A percentile compares a stretch with the other conserved stretches of the same genome.
phyloP scores from a whole-genome alignment of 2,329 filamentous ascomycete species.

The Colletotrichum somersetense region DNA sequence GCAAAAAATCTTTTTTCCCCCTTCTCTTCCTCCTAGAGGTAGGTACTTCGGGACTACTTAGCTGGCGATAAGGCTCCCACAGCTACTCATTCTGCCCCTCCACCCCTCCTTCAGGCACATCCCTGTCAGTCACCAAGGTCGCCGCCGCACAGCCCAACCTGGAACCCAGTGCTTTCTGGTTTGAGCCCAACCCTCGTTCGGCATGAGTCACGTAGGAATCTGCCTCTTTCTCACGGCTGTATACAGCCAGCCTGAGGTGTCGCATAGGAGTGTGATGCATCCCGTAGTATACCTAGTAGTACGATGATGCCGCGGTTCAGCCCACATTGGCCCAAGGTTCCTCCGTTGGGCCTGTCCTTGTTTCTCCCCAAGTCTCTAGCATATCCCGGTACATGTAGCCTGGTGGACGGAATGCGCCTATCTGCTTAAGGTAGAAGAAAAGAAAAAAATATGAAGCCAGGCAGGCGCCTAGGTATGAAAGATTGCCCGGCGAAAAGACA shows the following conservation, averaged over 20 bases:
- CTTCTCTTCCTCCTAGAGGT: background rate
- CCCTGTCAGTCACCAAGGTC: slow-evolving; percentile 38
- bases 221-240: slow-evolving; percentile 13
- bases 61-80: slow-evolving; percentile 28
- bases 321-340: slow-evolving; percentile 29
- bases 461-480: background rate
- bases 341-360: slow-evolving; percentile 36
- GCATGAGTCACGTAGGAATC: slow-evolving; percentile 40
- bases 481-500: slow-evolving; percentile 3
- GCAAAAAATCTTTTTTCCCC: slow-evolving; percentile 10
- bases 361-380: background rate
- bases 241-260: slow-evolving; percentile 5
- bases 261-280: slow-evolving; percentile 1
- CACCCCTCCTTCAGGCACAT: slow-evolving; percentile 31
- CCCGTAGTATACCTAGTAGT: background rate
- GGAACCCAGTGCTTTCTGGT: slow-evolving; percentile 29
- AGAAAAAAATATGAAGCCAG: background rate
- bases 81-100: slow-evolving; percentile 34
- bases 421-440: background rate
- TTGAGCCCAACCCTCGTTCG: slow-evolving; percentile 39
- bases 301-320: slow-evolving; percentile 27
- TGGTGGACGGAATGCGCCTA: background rate
- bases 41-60: slow-evolving; percentile 30
- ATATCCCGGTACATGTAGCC: background rate
- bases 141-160: slow-evolving; percentile 40